Base-by-base conservation (phyloP, 495 filamentous ascomycete species). In the Hypoxylon rickii region DNA sequence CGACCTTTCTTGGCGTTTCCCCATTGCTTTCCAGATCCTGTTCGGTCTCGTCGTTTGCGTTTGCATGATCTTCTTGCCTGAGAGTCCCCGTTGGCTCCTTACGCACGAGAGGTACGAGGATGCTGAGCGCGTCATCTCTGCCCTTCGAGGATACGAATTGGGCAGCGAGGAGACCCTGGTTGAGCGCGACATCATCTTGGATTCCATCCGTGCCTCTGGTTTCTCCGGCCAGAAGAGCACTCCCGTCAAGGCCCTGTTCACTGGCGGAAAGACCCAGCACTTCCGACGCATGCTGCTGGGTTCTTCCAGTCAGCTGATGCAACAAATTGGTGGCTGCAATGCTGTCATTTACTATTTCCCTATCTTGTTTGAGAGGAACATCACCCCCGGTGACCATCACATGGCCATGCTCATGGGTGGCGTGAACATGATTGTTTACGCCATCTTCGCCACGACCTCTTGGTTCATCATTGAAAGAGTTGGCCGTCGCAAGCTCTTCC, bases 391-490 rank as follows among this genome's bases (percentile, higher is more conserved):
- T 22, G 39, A 63, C 36, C 16, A 57, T n/a, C 39, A 66, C 41
- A 33, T 61, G 32, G 65, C 65, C 3, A 29, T 68, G 5, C 65
- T 68, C 3, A 58, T 68, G 20, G 65, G 65, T 19, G 65, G 65
- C 52, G 44, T 68, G 1, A 68, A 68, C 51, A 64, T 87, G 73
- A 80, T 68, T 17, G 80, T 89, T 32, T 90, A 90, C 62, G 74
- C 85, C n/a, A 82, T 89, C 36, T 88, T 87, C 58, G 80, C 86
- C 0, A 89, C 86, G 0, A 80, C 82, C 33, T 89, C 86, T 0
- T 89, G 86, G 83, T 89, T 89, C 69, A 83, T 88, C 65, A 81
- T 89, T 51, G 85, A 89, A 73, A 78, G 73, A n/a, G 81, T 82
- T 16, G 86, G 86, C 34, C 78, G 86, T 16, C 80, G 86, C 15